Base-by-base conservation (phyloP, 345 rosid species). In the Eucalyptus regnans region DNA sequence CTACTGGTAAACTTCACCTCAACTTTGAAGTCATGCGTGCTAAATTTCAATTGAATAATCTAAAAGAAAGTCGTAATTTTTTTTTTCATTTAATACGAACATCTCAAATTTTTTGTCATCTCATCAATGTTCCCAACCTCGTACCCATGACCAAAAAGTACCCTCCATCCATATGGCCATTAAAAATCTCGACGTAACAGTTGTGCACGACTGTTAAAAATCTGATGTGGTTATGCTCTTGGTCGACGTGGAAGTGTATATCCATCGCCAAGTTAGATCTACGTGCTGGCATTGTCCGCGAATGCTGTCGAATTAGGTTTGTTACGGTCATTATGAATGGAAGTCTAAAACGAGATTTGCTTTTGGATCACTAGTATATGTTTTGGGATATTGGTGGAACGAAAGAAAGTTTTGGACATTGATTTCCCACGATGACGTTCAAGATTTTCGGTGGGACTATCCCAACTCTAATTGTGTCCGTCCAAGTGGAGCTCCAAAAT, bases 161-260 rank as follows among this genome's bases (percentile, higher is more conserved):
- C 14, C 27, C 27, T 37, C 14, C 6, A 9, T 71, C 27, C 8
- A 37, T 18, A 3, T 17, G 46, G 46, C 13, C 25, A 11, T 71
- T 37, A 9, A 71, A 71, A 37, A 71, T 71, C 14, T 9, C 4
- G 1, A 37, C 4, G 13, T 0, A 14, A 37, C 13, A 71, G 7
- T 6, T 56, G 22, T 9, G 13, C 46, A 3, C 0, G 2, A 1
- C 1, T 18, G 3, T 71, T 16, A 17, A 71, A 18, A 71, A 17
- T 37, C 7, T 37, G 8, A 18, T 37, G 9, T 68, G 41, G 10
- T 41, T 8, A 31, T 0, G 3, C 79, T 66, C 11, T 66, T 15
- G 11, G 6, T 31, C 0, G 4, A 66, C 1, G 1, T n/a, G 79
- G 41, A 33, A 66, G 6, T 0, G 11, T 66, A 15, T 31, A 16